Evolutionary conservation across 257 asterid species (phyloP).

Genomic region (Fraxinus pennsylvanica): DNA sequence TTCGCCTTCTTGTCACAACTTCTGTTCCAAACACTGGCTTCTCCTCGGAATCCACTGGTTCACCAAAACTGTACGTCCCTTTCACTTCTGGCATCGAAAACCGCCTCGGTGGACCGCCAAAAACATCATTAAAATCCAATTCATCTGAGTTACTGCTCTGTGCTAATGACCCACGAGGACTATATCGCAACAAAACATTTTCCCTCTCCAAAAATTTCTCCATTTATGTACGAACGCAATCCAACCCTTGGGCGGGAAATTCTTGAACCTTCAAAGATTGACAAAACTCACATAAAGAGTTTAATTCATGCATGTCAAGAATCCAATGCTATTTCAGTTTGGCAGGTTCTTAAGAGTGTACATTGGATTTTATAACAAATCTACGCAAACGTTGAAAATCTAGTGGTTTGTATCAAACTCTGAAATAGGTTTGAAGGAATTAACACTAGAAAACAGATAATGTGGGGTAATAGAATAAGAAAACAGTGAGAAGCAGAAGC

Average conservation of each 20-base stretch:
- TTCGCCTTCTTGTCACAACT: conserved; percentile 39
- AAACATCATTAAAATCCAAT: conserved; percentile 76
- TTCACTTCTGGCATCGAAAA: conserved; percentile 63
- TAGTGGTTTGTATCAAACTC: background rate
- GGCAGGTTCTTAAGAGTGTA: background rate
- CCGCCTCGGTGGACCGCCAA: conserved; percentile 93
- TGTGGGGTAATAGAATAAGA: conserved; percentile 37
- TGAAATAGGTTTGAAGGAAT: background rate
- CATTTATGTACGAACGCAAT: conserved; percentile 33
- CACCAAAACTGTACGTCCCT: conserved; percentile 54
- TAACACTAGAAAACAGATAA: conserved; percentile 33
- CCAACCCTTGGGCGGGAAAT: conserved; percentile 44
- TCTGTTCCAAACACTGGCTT: conserved; percentile 79
- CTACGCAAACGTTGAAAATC: conserved; percentile 7
- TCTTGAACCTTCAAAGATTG: background rate
- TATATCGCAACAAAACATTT: conserved; percentile 34
- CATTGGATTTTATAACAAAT: background rate
- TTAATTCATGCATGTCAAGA: background rate
- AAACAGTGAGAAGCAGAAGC: conserved; percentile 42
- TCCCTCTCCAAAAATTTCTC: conserved; percentile 52
- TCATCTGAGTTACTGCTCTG: conserved; percentile 39
- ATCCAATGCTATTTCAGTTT: background rate
- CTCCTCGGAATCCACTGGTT: conserved; percentile 44
- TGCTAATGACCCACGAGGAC: conserved; percentile 25
- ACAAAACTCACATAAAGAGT: background rate